Conservation (phyloP, 345 rosid genomes). For the Cardamine occulta region DNA sequence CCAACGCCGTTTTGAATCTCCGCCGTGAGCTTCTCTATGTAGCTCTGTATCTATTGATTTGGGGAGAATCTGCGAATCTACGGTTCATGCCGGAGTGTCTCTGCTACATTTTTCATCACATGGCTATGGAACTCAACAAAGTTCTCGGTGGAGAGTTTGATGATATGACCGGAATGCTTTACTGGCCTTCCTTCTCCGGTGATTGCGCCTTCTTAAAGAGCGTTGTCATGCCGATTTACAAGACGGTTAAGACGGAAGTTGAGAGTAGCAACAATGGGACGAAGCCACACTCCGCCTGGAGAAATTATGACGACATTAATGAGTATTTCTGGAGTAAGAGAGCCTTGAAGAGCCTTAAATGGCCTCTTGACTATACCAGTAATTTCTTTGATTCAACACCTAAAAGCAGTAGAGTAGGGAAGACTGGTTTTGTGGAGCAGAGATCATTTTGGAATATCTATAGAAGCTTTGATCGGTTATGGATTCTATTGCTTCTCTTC, state of each 20-base stretch:
- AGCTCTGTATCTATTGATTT: conserved; percentile 69
- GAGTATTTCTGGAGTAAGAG: conserved; percentile 97
- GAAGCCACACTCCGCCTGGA: conserved; percentile 92
- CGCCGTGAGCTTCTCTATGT: conserved; percentile 78
- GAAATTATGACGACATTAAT: conserved; percentile 91
- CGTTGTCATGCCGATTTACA: conserved; percentile 85
- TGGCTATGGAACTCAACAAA: conserved; percentile 92
- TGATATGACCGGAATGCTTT: conserved; percentile 88
- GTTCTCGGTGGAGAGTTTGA: conserved; percentile 80
- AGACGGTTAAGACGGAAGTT: conserved; percentile 74
- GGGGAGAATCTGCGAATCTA: conserved; percentile 93
- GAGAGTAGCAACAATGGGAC: conserved; percentile 85
- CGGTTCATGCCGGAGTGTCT: conserved; percentile 91
- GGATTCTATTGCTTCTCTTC: conserved; percentile 80
- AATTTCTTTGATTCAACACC: conserved; percentile 69
- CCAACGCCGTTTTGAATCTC: conserved; percentile 40
- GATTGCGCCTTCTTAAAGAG: conserved; percentile 69
- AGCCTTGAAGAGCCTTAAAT: conserved; percentile 80
- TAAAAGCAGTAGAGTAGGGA: conserved; percentile 70
- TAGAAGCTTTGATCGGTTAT: conserved; percentile 88
- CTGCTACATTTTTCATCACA: conserved; percentile 82
- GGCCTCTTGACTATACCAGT: conserved; percentile 82
- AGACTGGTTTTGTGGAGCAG: conserved; percentile 97
- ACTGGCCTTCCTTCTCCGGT: conserved; percentile 76
- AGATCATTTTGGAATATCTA: conserved; percentile 85